phyloP scores from a whole-genome alignment of 2,329 filamentous ascomycete genomes.

The Raffaelea albimanens region DNA sequence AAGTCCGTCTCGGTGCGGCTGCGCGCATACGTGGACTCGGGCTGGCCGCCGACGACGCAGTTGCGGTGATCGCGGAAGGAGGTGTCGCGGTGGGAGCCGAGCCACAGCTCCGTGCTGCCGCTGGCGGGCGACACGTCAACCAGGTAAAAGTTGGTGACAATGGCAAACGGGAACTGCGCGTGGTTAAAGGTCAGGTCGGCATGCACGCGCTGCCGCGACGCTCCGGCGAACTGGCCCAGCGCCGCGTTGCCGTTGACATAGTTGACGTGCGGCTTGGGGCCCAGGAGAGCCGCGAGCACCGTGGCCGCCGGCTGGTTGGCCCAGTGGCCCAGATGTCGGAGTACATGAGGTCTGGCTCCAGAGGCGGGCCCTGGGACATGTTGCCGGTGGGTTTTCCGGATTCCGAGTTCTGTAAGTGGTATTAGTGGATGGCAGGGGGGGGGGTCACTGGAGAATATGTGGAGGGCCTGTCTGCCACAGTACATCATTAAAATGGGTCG shows the following conservation, averaged over 20 bases:
- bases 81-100: constrained; percentile 29
- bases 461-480: not conserved
- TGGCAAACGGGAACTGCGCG: constrained; percentile 32
- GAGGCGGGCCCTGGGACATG: constrained; percentile 13
- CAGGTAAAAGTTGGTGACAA: constrained; percentile 38
- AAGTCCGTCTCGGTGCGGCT: constrained; percentile 5
- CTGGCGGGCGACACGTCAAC: constrained; percentile 33
- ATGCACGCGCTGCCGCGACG: constrained; percentile 30
- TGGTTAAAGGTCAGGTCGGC: constrained; percentile 26
- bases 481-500: constrained; percentile 11
- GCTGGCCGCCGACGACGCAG: constrained; percentile 21
- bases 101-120: constrained; percentile 41
- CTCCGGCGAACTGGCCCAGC: constrained; percentile 2
- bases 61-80: constrained; percentile 6
- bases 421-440: too few relatives aligned
- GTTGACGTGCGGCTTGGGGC: constrained; percentile 7
- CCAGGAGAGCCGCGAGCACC: constrained; percentile 7
- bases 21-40: constrained; percentile 16
- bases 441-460: too few relatives aligned
- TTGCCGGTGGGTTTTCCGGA: constrained; percentile 11
- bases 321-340: constrained; percentile 8
- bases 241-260: constrained; percentile 12
- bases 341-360: constrained; percentile 12
- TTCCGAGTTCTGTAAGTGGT: constrained; percentile 11
- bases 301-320: constrained; percentile 9